Evolutionary conservation across 2,329 filamentous ascomycete species (phyloP).

Genomic region (Talaromyces albobiverticillius): DNA sequence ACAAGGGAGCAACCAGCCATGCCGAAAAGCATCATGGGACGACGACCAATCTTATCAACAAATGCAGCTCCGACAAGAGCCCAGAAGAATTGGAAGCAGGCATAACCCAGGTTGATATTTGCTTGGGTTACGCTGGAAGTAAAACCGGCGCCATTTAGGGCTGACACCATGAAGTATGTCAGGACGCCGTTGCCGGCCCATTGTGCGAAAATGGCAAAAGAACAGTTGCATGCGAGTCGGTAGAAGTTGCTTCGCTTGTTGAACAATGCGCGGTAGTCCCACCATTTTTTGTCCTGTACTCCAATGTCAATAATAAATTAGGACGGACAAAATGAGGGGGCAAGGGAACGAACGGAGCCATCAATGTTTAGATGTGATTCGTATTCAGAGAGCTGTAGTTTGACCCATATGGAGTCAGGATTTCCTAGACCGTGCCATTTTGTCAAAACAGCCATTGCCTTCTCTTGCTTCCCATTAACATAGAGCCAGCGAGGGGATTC

Average conservation of each 20-base stretch:
- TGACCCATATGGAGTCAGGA: constrained; percentile 28
- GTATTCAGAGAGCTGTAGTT: constrained; percentile 32
- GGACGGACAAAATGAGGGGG: not conserved
- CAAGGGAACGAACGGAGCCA: constrained; percentile 6
- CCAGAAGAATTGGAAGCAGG: constrained; percentile 38
- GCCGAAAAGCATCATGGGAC: constrained; percentile 20
- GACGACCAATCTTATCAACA: constrained; percentile 37
- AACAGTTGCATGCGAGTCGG: constrained; percentile 5
- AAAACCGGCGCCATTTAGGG: constrained; percentile 36
- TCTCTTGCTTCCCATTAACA: constrained; percentile 36
- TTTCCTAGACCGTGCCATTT: constrained; percentile 17
- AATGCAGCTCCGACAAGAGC: constrained; percentile 19
- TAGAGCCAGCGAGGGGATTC: constrained; percentile 47
- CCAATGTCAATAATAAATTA: not conserved
- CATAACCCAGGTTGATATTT: constrained; percentile 45
- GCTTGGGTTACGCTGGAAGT: constrained; percentile 41
- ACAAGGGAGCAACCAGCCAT: constrained; percentile 8
- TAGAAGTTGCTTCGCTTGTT: constrained; percentile 3
- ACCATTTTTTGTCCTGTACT: constrained; percentile 7
- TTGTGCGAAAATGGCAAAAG: constrained; percentile 30
- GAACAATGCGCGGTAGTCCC: constrained; percentile 10
- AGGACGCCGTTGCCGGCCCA: constrained; percentile 39
- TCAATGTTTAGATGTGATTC: constrained; percentile 18
- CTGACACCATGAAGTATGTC: constrained; percentile 37
- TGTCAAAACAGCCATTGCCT: constrained; percentile 33